phyloP scores from a whole-genome alignment of 495 filamentous ascomycete species.

The Haplographium delicatum region DNA sequence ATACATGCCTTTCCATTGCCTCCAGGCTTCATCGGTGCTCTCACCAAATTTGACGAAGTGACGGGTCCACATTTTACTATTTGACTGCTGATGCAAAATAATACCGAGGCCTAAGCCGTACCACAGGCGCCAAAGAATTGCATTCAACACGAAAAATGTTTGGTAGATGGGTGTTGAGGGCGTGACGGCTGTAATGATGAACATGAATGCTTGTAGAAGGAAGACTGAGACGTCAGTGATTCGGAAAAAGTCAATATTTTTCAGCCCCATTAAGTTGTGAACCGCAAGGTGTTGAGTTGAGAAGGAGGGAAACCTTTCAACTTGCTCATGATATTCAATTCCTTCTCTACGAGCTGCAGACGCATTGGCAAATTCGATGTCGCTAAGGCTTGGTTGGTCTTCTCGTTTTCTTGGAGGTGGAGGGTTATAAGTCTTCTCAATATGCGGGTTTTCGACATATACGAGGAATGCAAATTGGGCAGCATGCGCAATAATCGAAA shows the following conservation, averaged over 20 bases:
- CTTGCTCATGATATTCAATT: constrained; percentile 16
- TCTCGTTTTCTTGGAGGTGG: constrained; percentile 66
- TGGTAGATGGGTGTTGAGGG: constrained; percentile 71
- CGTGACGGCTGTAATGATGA: constrained; percentile 65
- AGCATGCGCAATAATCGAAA: constrained; percentile 91
- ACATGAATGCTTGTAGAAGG: constrained; percentile 67
- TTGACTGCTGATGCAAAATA: constrained; percentile 79
- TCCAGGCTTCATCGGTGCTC: constrained; percentile 85
- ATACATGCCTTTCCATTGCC: constrained; percentile 95
- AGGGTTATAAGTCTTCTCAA: constrained; percentile 95
- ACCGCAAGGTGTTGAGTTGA: constrained; percentile 53
- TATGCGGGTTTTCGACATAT: constrained; percentile 91
- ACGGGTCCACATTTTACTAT: constrained; percentile 85
- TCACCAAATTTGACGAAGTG: constrained; percentile 98
- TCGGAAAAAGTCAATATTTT: constrained; percentile 83
- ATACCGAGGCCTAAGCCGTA: constrained; percentile 84
- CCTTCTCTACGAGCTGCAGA: constrained; percentile 36
- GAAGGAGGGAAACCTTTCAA: background rate
- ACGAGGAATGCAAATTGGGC: constrained; percentile 90
- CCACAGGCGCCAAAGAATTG: constrained; percentile 82
- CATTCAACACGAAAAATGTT: constrained; percentile 73
- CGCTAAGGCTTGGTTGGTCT: constrained; percentile 33
- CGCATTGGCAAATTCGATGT: constrained; percentile 32
- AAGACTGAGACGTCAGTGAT: constrained; percentile 76
- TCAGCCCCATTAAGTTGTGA: constrained; percentile 73